These are phyloP conservation scores for Boletus huronensis DNA, from an alignment of 768 basidiomycete genomes.

Conservation along the genomic window DNA sequence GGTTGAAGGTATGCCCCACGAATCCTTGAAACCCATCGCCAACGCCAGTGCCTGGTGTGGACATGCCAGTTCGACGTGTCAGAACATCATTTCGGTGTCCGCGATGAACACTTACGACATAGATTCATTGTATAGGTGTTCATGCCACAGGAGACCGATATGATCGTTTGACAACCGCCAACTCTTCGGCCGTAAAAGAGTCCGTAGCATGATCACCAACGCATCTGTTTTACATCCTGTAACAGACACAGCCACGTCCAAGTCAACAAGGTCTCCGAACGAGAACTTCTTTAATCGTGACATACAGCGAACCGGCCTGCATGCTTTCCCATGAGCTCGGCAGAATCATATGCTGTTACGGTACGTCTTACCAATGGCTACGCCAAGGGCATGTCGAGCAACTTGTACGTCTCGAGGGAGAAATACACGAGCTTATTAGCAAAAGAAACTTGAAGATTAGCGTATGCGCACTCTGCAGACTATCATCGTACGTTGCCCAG, in stretches of 20 bases:
- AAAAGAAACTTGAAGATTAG: not conserved
- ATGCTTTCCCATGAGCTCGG: constrained; percentile 16
- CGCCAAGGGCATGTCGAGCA: constrained; percentile 69
- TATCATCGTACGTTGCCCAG: constrained; percentile 48
- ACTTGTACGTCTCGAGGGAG: constrained; percentile 54
- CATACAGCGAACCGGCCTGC: constrained; percentile 59
- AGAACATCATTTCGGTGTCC: not conserved
- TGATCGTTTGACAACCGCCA: constrained; percentile 55
- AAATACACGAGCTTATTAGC: not conserved
- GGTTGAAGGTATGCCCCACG: constrained; percentile 56
- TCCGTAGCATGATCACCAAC: constrained; percentile 55
- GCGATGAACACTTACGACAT: constrained; percentile 39
- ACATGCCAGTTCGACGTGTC: not conserved
- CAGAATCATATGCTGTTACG: constrained; percentile 24
- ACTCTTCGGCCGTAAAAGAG: constrained; percentile 53
- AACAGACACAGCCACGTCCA: not conserved
- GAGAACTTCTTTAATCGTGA: not conserved
- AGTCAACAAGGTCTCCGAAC: not conserved
- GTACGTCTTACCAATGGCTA: constrained; percentile 57
- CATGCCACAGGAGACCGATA: constrained; percentile 73
- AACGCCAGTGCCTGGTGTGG: constrained; percentile 48
- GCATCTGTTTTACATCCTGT: constrained; percentile 54
- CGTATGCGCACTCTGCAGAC: constrained; percentile 50
- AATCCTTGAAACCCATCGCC: constrained; percentile 62
- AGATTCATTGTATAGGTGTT: constrained; percentile 55